Percentiles rank a stretch among this genome's conserved stretches.
Conservation (phyloP, 768 basidiomycete genomes). For the Thelephora aurantiotincta region DNA sequence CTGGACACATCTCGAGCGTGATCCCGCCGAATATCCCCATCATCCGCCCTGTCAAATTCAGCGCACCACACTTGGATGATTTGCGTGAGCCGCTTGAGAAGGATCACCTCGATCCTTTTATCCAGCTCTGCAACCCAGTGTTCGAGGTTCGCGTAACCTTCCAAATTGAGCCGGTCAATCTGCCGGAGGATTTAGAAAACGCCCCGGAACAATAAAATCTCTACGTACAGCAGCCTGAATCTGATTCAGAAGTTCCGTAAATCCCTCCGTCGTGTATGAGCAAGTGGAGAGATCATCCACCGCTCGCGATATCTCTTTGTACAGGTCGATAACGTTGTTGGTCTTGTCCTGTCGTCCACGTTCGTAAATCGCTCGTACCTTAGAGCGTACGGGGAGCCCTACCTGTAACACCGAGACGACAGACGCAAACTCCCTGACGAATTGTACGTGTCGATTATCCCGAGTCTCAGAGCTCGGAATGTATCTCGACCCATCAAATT, state of each 20-base stretch:
- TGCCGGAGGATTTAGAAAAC: conserved; percentile 15
- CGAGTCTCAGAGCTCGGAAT: conserved; percentile 58
- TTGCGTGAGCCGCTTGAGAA: conserved; percentile 59
- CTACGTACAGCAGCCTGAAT: conserved; percentile 71
- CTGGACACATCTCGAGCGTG: conserved; percentile 38
- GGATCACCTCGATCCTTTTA: conserved; percentile 68
- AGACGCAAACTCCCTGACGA: conserved; percentile 90
- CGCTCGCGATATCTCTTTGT: conserved; percentile 69
- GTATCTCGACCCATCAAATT: conserved; percentile 75
- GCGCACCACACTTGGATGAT: conserved; percentile 80
- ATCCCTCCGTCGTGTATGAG: conserved; percentile 71
- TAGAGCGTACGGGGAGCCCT: conserved; percentile 1
- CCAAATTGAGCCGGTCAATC: conserved; percentile 91
- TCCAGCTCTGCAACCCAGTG: conserved; percentile 43
- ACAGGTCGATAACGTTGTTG: conserved; percentile 83
- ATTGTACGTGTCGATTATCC: conserved; percentile 85
- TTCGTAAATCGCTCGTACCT: not conserved
- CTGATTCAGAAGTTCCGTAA: conserved; percentile 60
- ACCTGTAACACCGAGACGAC: conserved; percentile 86
- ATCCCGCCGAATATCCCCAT: conserved; percentile 47
- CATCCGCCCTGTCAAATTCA: conserved; percentile 71
- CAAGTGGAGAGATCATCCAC: conserved; percentile 86
- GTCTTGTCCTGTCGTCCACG: conserved; percentile 66
- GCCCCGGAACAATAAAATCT: not conserved
- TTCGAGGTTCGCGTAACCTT: conserved; percentile 74